A percentile compares a stretch with the other conserved stretches of the same genome.
Evolutionary conservation across 331 rosid species (phyloP).

Genomic region (Saraca asoca): DNA sequence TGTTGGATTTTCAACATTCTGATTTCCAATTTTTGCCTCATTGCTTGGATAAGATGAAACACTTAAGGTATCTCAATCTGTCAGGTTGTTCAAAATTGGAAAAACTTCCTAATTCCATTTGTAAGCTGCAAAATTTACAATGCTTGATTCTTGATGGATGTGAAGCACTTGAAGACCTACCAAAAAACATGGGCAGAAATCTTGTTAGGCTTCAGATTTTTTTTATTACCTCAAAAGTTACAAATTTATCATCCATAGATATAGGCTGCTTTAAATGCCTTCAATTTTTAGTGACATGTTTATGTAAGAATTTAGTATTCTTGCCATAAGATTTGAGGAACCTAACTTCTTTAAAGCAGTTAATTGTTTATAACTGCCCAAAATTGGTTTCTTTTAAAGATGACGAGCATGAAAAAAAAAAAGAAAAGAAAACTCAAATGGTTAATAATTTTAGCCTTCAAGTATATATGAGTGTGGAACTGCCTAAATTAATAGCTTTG

Average conservation of each 20-base stretch:
- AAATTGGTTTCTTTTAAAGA: too few species aligned
- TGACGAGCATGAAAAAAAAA: too few species aligned
- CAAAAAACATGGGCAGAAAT: conserved; percentile 16
- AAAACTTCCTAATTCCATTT: conserved; percentile 40
- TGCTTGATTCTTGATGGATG: conserved; percentile 16
- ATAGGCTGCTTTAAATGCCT: conserved; percentile 33
- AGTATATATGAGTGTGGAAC: too few species aligned
- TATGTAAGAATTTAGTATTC: conserved; percentile 25
- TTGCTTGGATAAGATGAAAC: conserved; percentile 36
- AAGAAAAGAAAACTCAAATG: too few species aligned
- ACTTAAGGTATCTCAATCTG: conserved; percentile 43
- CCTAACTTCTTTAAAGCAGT: conserved; percentile 17
- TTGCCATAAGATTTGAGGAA: conserved; percentile 30
- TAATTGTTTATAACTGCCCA: too few species aligned
- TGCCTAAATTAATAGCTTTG: too few species aligned
- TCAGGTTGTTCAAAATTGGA: neutral
- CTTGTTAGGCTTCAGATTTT: conserved; percentile 31
- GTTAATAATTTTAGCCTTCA: too few species aligned
- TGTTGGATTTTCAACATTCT: conserved; percentile 32
- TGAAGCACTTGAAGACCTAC: conserved; percentile 33
- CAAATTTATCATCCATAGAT: conserved; percentile 14
- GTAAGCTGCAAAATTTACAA: conserved; percentile 38
- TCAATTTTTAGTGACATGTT: neutral
- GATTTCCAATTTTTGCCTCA: conserved; percentile 26
- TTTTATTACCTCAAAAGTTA: conserved; percentile 29